Evolutionary conservation across 192 early-diverging fungal species (phyloP).

Genomic region (Pecoramyces ruminantium): DNA sequence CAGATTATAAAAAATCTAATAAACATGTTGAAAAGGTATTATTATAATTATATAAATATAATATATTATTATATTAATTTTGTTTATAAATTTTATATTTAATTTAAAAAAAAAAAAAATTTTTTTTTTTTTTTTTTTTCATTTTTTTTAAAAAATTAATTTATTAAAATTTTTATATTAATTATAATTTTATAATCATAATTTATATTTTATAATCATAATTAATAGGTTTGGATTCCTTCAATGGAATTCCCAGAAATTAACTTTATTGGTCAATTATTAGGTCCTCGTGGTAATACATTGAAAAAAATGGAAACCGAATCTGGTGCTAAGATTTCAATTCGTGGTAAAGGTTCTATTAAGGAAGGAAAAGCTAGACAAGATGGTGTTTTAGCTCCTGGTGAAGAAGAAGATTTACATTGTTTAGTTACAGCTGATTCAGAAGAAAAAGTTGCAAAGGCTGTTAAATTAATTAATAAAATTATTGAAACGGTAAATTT

Average conservation of each 20-base stretch:
- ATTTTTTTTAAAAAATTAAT: no score
- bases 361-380: conserved; percentile 73
- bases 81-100: no score
- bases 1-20: conserved; percentile 71
- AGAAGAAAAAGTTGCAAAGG: conserved; percentile 72
- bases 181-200: no score
- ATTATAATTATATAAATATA: no score
- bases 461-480: conserved; percentile 71
- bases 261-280: conserved; percentile 92
- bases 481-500: conserved; percentile 85
- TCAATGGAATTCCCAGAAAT: conserved; percentile 90
- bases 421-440: conserved; percentile 77
- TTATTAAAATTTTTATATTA: no score
- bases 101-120: no score
- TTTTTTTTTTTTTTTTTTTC: no score
- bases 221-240: conserved; percentile 19
- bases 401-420: conserved; percentile 70
- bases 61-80: no score
- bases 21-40: conserved; percentile 72
- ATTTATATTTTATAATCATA: no score
- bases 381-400: conserved; percentile 20
- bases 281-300: conserved; percentile 93
- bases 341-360: conserved; percentile 86
- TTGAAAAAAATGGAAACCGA: conserved; percentile 89
- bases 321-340: conserved; percentile 87